These are phyloP conservation scores for Canavalia gladiata DNA, from an alignment of 306 rosid genomes.

Conservation along the genomic window DNA sequence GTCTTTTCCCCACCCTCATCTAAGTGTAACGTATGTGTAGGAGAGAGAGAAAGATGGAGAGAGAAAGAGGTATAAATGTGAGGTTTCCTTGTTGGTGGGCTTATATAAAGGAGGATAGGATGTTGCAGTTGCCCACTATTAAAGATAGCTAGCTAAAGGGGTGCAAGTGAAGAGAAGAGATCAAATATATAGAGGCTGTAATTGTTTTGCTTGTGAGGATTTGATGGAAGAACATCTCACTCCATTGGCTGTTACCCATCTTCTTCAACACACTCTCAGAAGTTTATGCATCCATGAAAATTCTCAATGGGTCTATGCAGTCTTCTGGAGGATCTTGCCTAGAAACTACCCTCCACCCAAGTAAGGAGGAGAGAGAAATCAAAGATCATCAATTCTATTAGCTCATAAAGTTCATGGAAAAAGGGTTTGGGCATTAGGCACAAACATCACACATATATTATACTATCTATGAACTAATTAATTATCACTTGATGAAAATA, in stretches of 20 bases:
- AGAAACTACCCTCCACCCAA: constrained; percentile 98
- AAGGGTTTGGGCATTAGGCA: constrained; percentile 14
- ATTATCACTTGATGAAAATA: not conserved
- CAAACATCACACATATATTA: constrained; percentile 1
- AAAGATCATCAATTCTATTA: not conserved
- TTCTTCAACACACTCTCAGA: constrained; percentile 96
- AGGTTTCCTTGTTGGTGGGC: constrained; percentile 63
- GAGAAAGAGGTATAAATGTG: constrained; percentile 52
- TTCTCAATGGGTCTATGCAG: constrained; percentile 98
- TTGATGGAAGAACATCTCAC: constrained; percentile 85
- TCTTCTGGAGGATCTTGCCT: constrained; percentile 99
- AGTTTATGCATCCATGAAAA: constrained; percentile 90
- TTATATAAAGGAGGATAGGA: constrained; percentile 67
- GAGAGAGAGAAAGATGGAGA: constrained; percentile 1
- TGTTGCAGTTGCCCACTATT: constrained; percentile 63
- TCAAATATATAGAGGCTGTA: constrained; percentile 10
- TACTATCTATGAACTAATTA: constrained; percentile 14
- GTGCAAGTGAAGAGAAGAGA: constrained; percentile 41
- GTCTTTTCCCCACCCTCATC: constrained; percentile 22
- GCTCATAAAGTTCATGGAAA: not conserved
- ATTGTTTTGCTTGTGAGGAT: constrained; percentile 37
- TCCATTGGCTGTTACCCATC: constrained; percentile 90
- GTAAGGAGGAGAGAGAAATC: constrained; percentile 54
- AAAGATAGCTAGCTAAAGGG: constrained; percentile 51
- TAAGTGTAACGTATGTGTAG: constrained; percentile 5